Evolutionary conservation across 352 stramenopile genomes (phyloP).

Genomic region (Pythium insidiosum): DNA sequence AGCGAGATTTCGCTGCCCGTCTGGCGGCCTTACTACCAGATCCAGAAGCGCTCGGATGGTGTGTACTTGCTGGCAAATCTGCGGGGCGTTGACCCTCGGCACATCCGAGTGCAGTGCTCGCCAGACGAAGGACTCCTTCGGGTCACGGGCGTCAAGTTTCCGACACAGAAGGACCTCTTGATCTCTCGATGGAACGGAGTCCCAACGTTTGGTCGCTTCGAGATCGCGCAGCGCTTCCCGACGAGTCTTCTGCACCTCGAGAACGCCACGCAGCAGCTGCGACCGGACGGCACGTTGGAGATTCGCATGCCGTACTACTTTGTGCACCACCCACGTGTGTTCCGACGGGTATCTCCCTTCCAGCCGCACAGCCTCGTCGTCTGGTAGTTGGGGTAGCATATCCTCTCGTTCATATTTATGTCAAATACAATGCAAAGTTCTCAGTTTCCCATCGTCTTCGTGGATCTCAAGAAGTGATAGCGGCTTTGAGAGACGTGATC

Average conservation of each 20-base stretch:
- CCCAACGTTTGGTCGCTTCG: slow-evolving; percentile 58
- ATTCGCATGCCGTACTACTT: slow-evolving; percentile 48
- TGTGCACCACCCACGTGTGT: slow-evolving; percentile 17
- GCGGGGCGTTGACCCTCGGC: slow-evolving; percentile 13
- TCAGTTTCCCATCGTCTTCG: no score
- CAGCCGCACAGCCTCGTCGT: slow-evolving; percentile 8
- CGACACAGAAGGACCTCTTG: slow-evolving; percentile 45
- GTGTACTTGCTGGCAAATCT: slow-evolving; percentile 33
- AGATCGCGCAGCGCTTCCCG: slow-evolving; percentile 49
- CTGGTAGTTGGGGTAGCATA: no score
- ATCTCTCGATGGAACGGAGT: slow-evolving; percentile 41
- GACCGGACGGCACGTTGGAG: slow-evolving; percentile 36
- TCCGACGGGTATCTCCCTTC: slow-evolving; percentile 27
- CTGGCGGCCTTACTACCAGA: slow-evolving; percentile 55
- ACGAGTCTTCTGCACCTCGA: slow-evolving; percentile 35
- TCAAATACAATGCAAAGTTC: no score
- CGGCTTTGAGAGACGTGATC: no score
- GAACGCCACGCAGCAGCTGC: slow-evolving; percentile 39
- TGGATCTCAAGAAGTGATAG: no score
- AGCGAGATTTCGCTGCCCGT: slow-evolving; percentile 23
- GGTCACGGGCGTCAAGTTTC: slow-evolving; percentile 40
- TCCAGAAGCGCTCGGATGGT: slow-evolving; percentile 34
- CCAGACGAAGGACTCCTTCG: slow-evolving; percentile 27
- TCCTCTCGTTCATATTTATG: no score
- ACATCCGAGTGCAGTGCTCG: slow-evolving; percentile 37